Conservation (phyloP, 176 grass and related monocot genomes). For the Cenchrus purpureus region DNA sequence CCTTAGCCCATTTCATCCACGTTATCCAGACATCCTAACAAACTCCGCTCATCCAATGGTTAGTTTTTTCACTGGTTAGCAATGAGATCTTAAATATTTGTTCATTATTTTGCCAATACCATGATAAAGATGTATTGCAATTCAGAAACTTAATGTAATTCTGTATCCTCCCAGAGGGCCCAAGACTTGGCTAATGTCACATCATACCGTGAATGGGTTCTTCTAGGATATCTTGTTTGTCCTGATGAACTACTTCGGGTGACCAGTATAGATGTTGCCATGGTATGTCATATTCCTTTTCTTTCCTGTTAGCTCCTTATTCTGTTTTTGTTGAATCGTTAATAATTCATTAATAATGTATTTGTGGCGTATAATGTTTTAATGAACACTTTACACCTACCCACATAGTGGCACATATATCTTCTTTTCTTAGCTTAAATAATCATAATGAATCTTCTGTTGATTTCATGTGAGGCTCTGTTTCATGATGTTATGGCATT, state of each 20-base stretch:
- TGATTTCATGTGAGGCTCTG: slow-evolving; percentile 14
- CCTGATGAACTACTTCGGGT: slow-evolving; percentile 98
- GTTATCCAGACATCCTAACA: slow-evolving; percentile 98
- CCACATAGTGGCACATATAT: background rate
- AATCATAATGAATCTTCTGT: slow-evolving; percentile 29
- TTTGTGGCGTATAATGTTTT: slow-evolving; percentile 10
- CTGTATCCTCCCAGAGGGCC: slow-evolving; percentile 80
- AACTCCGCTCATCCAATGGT: slow-evolving; percentile 99
- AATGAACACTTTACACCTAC: slow-evolving; percentile 8
- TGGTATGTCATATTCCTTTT: slow-evolving; percentile 54
- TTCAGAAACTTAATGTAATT: slow-evolving; percentile 22
- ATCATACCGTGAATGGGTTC: slow-evolving; percentile 95
- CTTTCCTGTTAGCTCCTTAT: slow-evolving; percentile 17
- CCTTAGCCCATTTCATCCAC: slow-evolving; percentile 97
- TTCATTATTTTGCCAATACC: slow-evolving; percentile 29
- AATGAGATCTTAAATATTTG: background rate
- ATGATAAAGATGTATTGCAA: slow-evolving; percentile 25
- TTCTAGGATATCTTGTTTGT: slow-evolving; percentile 96
- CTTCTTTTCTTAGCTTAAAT: slow-evolving; percentile 29
- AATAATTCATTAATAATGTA: background rate
- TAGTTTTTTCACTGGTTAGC: slow-evolving; percentile 42
- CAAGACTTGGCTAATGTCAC: slow-evolving; percentile 99
- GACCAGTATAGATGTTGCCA: slow-evolving; percentile 96
- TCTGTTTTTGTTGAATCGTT: background rate
- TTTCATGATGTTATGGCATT: too few relatives aligned